These are phyloP conservation scores for Nyctanthes arbortristis DNA, from an alignment of 257 asterid genomes.

Conservation along the genomic window DNA sequence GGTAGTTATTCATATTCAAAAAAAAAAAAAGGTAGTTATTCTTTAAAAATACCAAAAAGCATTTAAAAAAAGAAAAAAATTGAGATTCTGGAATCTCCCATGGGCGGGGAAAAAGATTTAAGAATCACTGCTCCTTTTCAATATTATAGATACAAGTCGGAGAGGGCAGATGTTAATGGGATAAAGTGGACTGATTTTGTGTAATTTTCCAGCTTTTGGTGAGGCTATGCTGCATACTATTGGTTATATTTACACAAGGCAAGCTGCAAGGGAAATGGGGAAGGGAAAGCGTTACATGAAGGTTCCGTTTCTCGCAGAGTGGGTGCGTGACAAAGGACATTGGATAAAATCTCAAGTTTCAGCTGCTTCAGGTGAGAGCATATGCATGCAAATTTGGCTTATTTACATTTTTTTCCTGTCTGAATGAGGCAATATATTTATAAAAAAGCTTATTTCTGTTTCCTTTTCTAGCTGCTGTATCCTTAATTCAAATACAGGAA, in stretches of 20 bases:
- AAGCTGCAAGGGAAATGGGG: slow-evolving; percentile 81
- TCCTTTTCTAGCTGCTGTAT: slow-evolving; percentile 55
- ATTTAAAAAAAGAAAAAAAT: too few species aligned
- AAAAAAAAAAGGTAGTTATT: too few species aligned
- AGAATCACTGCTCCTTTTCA: neutral
- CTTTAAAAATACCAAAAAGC: too few species aligned
- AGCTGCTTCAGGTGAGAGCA: slow-evolving; percentile 78
- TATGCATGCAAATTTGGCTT: neutral
- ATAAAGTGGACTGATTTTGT: neutral
- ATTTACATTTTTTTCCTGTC: slow-evolving; percentile 7
- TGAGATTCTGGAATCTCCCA: too few species aligned
- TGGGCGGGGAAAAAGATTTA: too few species aligned
- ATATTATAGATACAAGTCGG: neutral
- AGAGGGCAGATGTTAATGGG: neutral
- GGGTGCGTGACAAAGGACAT: slow-evolving; percentile 84
- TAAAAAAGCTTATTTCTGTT: neutral
- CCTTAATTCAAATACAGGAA: slow-evolving; percentile 64
- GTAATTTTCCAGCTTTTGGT: slow-evolving; percentile 71
- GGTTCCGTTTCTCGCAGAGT: slow-evolving; percentile 82
- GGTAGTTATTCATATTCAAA: too few species aligned
- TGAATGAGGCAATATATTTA: neutral
- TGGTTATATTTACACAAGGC: slow-evolving; percentile 84
- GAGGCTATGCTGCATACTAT: slow-evolving; percentile 80
- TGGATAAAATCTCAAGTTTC: slow-evolving; percentile 58
- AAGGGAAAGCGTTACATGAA: slow-evolving; percentile 75